Base-by-base conservation (phyloP, 176 grass and related monocot genomes). In the Carex pumila region DNA sequence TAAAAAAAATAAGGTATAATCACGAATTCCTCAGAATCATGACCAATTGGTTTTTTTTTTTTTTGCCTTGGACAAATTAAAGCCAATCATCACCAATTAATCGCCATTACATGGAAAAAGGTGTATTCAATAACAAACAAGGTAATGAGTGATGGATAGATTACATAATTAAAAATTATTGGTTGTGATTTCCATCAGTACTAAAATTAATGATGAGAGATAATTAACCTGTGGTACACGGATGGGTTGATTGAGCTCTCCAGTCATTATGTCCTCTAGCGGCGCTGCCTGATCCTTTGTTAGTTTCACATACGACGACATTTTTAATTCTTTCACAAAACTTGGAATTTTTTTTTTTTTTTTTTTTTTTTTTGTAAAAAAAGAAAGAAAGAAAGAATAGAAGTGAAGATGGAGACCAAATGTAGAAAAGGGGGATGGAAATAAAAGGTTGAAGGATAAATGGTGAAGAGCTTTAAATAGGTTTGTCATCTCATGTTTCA, bases 181-280 rank as follows among this genome's bases (percentile, higher is more conserved):
- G 14, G 34, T 43, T 43, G 32, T 60, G 7, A 79, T 58, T 57
- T n/a, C 13, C 31, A 62, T 22, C 25, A 80, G 47, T 61, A 12
- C 15, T 71, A 8, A 36, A 71, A 47, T 71, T 47, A 43, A 72
- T 72, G 41, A 21, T 32, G 29, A 11, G 10, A 6, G 2, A 72
- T 0, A 39, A 69, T 36, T 39, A 69, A 91, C 95, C 91, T 98
- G 90, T 5, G 92, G 92, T 63, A 98, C 89, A 68, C 79, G 89
- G 31, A 98, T 90, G 66, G 91, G 92, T 61, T 94, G 95, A 92
- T 94, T 98, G 91, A 98, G 91, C 82, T 94, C 95, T 69, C 91
- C 91, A 61, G 90, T 89, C 61, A 61, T 88, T 88, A 94, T 98
- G 60, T 94, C 92, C 79, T 98, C 92, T 21, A 55, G 0, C 10